Conservation (phyloP, 306 rosid genomes). For the Trifolium pratense region DNA sequence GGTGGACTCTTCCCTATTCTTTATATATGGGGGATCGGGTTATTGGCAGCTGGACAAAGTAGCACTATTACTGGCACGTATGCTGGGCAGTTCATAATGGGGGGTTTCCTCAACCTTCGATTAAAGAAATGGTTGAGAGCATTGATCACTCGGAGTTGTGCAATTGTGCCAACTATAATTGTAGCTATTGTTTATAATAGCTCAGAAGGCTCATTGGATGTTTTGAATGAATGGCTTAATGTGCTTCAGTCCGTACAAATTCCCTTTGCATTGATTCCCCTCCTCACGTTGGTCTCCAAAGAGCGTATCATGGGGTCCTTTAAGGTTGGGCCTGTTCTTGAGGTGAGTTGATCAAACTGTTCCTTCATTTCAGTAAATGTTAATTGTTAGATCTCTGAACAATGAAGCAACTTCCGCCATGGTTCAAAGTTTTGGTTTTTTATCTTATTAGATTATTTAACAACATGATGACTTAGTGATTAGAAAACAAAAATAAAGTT, state of each 20-base stretch:
- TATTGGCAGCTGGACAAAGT: slow-evolving; percentile 93
- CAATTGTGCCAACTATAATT: slow-evolving; percentile 79
- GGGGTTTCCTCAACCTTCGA: slow-evolving; percentile 92
- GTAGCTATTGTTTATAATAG: slow-evolving; percentile 77
- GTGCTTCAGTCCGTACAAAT: slow-evolving; percentile 92
- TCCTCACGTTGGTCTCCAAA: slow-evolving; percentile 79
- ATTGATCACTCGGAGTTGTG: slow-evolving; percentile 82
- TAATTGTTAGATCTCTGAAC: slow-evolving; percentile 34
- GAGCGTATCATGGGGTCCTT: slow-evolving; percentile 88
- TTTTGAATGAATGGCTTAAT: slow-evolving; percentile 90
- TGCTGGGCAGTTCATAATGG: slow-evolving; percentile 96
- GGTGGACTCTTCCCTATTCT: slow-evolving; percentile 83
- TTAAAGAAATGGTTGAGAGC: slow-evolving; percentile 91
- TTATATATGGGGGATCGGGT: slow-evolving; percentile 89
- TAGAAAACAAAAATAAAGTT: slow-evolving; percentile 26
- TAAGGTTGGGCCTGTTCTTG: slow-evolving; percentile 72
- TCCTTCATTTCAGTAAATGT: slow-evolving; percentile 23
- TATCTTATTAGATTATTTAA: slow-evolving; percentile 7
- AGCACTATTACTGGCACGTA: slow-evolving; percentile 91
- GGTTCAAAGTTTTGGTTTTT: slow-evolving; percentile 15
- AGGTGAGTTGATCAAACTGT: slow-evolving; percentile 55
- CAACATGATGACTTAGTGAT: slow-evolving; percentile 24
- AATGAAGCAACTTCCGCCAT: slow-evolving; percentile 23
- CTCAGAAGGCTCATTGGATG: slow-evolving; percentile 76
- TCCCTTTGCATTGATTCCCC: slow-evolving; percentile 92